These are phyloP conservation scores for Cladophialophora bantiana DNA, from an alignment of 2,329 filamentous ascomycete genomes.

Conservation along the genomic window DNA sequence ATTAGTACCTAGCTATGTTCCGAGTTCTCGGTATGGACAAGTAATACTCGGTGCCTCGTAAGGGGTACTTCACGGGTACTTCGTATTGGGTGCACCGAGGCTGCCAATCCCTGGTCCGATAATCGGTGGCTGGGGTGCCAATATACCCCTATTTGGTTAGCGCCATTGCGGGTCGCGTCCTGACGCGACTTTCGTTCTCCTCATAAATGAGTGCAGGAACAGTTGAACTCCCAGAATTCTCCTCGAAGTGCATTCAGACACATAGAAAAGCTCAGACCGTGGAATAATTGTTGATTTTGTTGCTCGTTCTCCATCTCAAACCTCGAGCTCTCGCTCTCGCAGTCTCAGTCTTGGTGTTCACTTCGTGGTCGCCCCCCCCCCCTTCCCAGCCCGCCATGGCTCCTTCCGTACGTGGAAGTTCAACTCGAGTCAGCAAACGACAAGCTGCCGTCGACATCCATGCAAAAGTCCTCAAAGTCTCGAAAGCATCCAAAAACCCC, in stretches of 20 bases:
- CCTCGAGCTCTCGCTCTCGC: background rate
- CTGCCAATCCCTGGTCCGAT: background rate
- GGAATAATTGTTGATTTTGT: background rate
- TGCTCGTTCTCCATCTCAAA: background rate
- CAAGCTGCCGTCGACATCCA: conserved; percentile 31
- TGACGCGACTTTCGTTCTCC: conserved; percentile 14
- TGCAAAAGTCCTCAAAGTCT: conserved; percentile 33
- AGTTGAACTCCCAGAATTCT: background rate
- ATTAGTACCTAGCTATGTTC: background rate
- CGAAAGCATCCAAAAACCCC: conserved; percentile 29
- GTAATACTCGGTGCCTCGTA: background rate
- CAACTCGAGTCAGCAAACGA: conserved; percentile 32
- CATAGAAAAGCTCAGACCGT: background rate
- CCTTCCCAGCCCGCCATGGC: conserved; percentile 28
- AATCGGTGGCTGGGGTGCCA: conserved; percentile 32
- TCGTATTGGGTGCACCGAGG: background rate
- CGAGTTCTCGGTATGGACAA: no score
- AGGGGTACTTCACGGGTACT: no score
- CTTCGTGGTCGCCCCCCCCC: conserved; percentile 35
- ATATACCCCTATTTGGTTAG: conserved; percentile 33
- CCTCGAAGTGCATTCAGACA: conserved; percentile 5
- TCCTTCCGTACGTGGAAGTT: conserved; percentile 32
- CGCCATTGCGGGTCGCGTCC: conserved; percentile 7
- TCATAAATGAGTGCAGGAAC: background rate
- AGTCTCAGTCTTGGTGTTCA: background rate